Base-by-base conservation (phyloP, 2,329 filamentous ascomycete genomes). In the Blastomyces emzantsi region DNA sequence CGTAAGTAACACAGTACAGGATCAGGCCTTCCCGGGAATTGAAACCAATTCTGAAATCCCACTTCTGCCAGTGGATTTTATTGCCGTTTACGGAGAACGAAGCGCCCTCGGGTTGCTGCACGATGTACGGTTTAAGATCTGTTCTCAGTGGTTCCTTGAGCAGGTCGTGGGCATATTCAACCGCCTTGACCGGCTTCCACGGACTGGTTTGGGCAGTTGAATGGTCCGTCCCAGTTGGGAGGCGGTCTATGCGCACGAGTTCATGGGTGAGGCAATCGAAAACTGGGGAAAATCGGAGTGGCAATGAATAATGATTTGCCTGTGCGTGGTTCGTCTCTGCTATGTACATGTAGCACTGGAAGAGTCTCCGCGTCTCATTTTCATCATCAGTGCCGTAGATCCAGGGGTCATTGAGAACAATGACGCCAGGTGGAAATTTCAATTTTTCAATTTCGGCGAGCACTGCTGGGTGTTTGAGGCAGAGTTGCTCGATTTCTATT, bases 261-360 rank as follows among this genome's bases (percentile, higher is more conserved):
- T 87, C 84, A 76, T 84, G 82, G 1, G 80, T 85, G 51, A 81
- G 80, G 0, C 82, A 82, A 70, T 86, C 85, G 52, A 91, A 78
- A 25, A 90, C 86, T 0, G 87, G 87, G 1, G 85, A 87, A 66
- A 88, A 85, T n/a, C 83, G 80, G 1, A 89, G 76, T 0, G 87
- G 87, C 67, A 88, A 82, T 0, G 87, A 84, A 70, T 89, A 89
- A 71, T 89, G 85, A 70, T 87, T 88, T 52, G 83, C 83, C 69
- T 90, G 87, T 0, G 83, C 69, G 70, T 89, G 86, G 39, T 78
- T 75, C 2, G 85, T 85, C 67, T 87, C 86, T 28, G 85, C 78
- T 74, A 88, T 80, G 74, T 89, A 78, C 73, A 78, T 75, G 64
- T 77, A 78, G 64, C 74, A 76, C 66, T 78, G 76, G 65, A 74